phyloP scores from a whole-genome alignment of 129 eudicot species.

The Sambucus nigra region DNA sequence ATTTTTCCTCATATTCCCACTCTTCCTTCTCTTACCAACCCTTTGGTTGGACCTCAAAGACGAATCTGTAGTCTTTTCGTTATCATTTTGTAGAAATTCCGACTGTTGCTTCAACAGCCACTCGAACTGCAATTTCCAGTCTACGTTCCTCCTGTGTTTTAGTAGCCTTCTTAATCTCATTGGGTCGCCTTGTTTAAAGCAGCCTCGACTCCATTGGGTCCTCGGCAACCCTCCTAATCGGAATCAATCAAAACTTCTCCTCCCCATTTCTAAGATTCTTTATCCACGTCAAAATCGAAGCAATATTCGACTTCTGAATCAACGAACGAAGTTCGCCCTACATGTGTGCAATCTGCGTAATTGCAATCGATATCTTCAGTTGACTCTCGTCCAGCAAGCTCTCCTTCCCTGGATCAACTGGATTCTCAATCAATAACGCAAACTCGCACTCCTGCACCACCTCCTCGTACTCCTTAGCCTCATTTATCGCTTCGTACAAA shows the following conservation, averaged over 20 bases:
- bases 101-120: slow-evolving; percentile 80
- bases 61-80: slow-evolving; percentile 36
- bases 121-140: slow-evolving; percentile 86
- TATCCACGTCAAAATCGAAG: slow-evolving; percentile 81
- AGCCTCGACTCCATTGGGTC: slow-evolving; percentile 82
- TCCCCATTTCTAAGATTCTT: slow-evolving; percentile 77
- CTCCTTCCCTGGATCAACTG: slow-evolving; percentile 81
- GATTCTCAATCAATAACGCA: slow-evolving; percentile 47
- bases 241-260: slow-evolving; percentile 86
- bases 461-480: slow-evolving; percentile 57
- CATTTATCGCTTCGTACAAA: slow-evolving; percentile 47
- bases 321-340: slow-evolving; percentile 53
- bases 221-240: slow-evolving; percentile 72
- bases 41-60: slow-evolving; percentile 41
- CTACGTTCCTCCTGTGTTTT: slow-evolving; percentile 80
- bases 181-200: slow-evolving; percentile 65
- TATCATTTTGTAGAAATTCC: slow-evolving; percentile 38
- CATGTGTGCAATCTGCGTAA: slow-evolving; percentile 47
- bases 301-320: slow-evolving; percentile 68
- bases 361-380: slow-evolving; percentile 35
- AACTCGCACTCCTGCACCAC: slow-evolving; percentile 62
- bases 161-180: slow-evolving; percentile 89
- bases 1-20: slow-evolving; percentile 44
- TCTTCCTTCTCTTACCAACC: slow-evolving; percentile 54
- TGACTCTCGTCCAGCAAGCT: slow-evolving; percentile 64